Base-by-base conservation (phyloP, 2,329 filamentous ascomycete genomes). In the Xylaria sp. region DNA sequence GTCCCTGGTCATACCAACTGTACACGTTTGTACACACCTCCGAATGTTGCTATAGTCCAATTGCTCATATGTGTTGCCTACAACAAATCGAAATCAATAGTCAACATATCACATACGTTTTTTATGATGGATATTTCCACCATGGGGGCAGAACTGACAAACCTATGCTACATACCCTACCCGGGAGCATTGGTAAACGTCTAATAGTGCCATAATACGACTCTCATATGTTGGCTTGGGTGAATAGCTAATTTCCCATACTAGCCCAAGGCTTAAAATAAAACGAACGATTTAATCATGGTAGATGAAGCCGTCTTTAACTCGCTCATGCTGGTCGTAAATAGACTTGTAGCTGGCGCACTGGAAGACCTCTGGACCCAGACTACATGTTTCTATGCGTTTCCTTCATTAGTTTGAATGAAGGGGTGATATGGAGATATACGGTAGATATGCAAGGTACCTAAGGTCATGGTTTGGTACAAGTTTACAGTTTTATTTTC, bases 401-500 rank as follows among this genome's bases (percentile, higher is more conserved):
- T 11, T 36, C 34, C 7, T 11, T 17, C 42, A 19, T 47, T 8
- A 47, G 5, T 45, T 17, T 2, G 6, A 19, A 19, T 21, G 9
- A 27, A 27, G 58, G 34, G 45, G 50, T 4, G 27, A 24, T 19
- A 17, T 34, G 3, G 19, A n/a, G 2, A 42, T 3, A 12, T 14
- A 36, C 27, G 17, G 30, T 19, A 14, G n/a, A 19, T 47, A 48
- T n/a, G n/a, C 6, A 32, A 17, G 30, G 47, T 47, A 39, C n/a
- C n/a, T n/a, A n/a, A n/a, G 24, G 39, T 50, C 51, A n/a, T 19
- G 48, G 64, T 60, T 56, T 69, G 30, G 24, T 69, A 69, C 50
- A 71, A 27, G 6, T 67, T 45, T 68, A 69, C 61, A 67, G 19
- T 34, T 67, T 47, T n/a, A 17, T 47, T n/a, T 62, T 30, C 45